phyloP scores from a whole-genome alignment of 1,284 basidiomycete species.

The Schizophyllum amplum region DNA sequence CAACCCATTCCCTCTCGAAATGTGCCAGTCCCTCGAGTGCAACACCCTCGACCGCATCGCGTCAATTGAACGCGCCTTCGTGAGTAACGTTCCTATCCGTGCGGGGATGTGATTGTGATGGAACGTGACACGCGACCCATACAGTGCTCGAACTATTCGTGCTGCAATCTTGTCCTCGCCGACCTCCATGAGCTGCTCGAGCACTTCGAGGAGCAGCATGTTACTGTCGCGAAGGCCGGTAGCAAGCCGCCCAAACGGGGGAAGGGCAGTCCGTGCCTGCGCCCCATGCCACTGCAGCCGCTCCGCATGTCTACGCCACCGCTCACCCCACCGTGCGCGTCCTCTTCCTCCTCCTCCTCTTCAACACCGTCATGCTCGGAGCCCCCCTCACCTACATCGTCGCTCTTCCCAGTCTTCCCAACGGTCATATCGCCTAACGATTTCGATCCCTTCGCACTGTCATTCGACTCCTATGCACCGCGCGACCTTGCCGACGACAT shows the following conservation, averaged over 20 bases:
- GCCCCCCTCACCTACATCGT: not conserved
- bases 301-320: not conserved
- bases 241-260: not conserved
- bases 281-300: not conserved
- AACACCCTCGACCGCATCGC: not conserved
- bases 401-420: not conserved
- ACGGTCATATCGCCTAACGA: not conserved
- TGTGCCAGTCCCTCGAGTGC: not conserved
- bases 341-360: not conserved
- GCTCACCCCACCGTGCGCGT: not conserved
- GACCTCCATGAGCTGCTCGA: not conserved
- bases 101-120: not conserved
- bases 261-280: not conserved
- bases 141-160: not conserved
- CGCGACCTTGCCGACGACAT: not conserved
- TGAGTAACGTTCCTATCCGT: not conserved
- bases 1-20: not conserved
- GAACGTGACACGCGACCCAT: not conserved
- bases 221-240: not conserved
- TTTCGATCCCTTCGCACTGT: not conserved
- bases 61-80: not conserved
- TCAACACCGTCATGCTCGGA: not conserved
- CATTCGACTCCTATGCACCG: not conserved
- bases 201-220: not conserved
- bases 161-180: not conserved